Base-by-base conservation (phyloP, 371 early-diverging fungal species). In the Saksenaea vasiformis region DNA sequence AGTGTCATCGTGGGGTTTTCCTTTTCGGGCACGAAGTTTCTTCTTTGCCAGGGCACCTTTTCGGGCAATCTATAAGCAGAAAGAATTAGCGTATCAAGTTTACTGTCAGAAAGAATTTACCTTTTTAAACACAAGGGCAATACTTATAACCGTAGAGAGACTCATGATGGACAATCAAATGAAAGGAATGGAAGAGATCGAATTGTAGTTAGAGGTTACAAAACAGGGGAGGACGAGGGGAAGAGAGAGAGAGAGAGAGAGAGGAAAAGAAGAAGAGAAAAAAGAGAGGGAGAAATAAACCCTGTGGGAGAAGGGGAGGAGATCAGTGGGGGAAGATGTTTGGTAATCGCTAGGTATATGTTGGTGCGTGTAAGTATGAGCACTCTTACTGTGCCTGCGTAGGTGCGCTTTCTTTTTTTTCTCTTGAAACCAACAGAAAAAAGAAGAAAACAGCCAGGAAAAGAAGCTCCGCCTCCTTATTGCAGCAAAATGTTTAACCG, bases 91-190 rank as follows among this genome's bases (percentile, higher is more conserved):
- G 14, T 54, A 62, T 57, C 31, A 19, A 41, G 19, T 11, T 24
- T 62, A 26, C n/a, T 47, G 37, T 19, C 41, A 62, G 28, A 22
- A 54, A 27, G 27, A 53, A 11, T 34, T 51, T 65, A 70, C 67
- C 66, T 72, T 69, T 60, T 69, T 69, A 22, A 69, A 53, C 36
- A 69, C 37, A 27, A 69, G 55, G 13, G 70, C 56, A 38, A 69
- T 44, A 17, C 55, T 69, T 53, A 62, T 69, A 47, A 65, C 65
- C 14, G 70, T 61, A 27, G 70, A 69, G 54, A 62, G 65, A 44
- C 62, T 69, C 65, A 65, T 62, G 24, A 68, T 43, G 56, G 19
- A 44, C 31, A 36, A 17, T 34, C 26, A 64, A 69, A 69, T 65
- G 69, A 69, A 58, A 39, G 70, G 64, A 69, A 66, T 69, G 72